Conservation (phyloP, 345 rosid genomes). For the Eucalyptus urophylla region DNA sequence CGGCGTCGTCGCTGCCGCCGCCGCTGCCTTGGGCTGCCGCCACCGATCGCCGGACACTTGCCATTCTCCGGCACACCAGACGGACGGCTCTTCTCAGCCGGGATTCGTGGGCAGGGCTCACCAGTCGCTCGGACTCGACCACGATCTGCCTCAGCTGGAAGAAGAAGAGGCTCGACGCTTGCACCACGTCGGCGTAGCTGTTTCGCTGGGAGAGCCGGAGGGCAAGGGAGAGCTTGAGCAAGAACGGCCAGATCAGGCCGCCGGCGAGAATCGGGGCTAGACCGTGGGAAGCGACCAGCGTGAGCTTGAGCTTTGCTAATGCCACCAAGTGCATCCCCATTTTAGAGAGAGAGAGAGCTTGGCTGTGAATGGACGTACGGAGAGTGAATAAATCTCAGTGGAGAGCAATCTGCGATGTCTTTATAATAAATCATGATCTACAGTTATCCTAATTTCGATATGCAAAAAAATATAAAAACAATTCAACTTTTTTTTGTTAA, state of each 20-base stretch:
- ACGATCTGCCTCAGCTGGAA: not conserved
- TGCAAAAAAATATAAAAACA: not conserved
- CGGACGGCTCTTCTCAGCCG: not conserved
- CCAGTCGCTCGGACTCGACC: not conserved
- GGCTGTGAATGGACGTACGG: not conserved
- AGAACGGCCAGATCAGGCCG: constrained; percentile 4
- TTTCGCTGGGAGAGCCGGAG: not conserved
- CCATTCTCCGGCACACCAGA: not conserved
- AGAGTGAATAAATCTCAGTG: not conserved
- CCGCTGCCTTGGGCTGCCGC: not conserved
- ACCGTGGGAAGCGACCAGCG: not conserved
- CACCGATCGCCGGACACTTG: not conserved
- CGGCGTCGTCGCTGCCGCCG: not conserved
- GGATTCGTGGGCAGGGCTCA: not conserved
- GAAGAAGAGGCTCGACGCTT: not conserved
- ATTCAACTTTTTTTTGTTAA: not conserved
- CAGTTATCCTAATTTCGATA: not conserved
- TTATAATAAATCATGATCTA: not conserved
- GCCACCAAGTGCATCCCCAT: not conserved
- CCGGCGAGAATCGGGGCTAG: not conserved
- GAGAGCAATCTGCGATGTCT: not conserved
- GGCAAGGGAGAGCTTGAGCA: not conserved
- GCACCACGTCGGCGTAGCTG: not conserved
- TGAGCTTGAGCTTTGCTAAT: not conserved
- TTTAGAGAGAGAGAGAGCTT: not conserved